Evolutionary conservation across 495 filamentous ascomycete species (phyloP).

Genomic region (Hyphodiscus hymeniophilus): DNA sequence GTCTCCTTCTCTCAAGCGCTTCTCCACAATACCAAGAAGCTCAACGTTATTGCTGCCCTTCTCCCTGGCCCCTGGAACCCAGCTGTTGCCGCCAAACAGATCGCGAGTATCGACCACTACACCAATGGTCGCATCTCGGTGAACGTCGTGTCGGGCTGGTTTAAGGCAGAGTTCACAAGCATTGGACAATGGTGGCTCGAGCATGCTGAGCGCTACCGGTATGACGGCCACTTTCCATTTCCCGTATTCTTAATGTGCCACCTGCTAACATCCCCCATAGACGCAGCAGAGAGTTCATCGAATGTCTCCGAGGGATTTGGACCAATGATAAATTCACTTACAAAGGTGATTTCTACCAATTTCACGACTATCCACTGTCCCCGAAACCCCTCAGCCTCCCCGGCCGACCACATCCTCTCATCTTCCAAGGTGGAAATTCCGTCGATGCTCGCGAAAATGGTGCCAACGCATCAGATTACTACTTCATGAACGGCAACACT

Average conservation of each 20-base stretch:
- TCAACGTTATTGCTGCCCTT: slow-evolving; percentile 41
- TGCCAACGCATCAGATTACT: slow-evolving; percentile 36
- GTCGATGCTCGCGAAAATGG: slow-evolving; percentile 37
- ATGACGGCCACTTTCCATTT: background rate
- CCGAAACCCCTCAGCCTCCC: slow-evolving; percentile 31
- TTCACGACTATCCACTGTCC: slow-evolving; percentile 37
- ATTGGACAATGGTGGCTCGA: slow-evolving; percentile 46
- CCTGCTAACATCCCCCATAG: background rate
- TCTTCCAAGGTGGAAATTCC: slow-evolving; percentile 42
- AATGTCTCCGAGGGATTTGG: slow-evolving; percentile 39
- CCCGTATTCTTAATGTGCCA: background rate
- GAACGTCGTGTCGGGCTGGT: slow-evolving; percentile 42
- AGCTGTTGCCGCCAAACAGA: slow-evolving; percentile 39
- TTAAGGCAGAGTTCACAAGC: slow-evolving; percentile 40
- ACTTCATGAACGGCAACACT: slow-evolving; percentile 40
- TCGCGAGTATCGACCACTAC: slow-evolving; percentile 41
- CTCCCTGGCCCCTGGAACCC: slow-evolving; percentile 43
- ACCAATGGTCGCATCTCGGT: slow-evolving; percentile 37
- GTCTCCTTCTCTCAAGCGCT: slow-evolving; percentile 41
- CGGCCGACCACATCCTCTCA: slow-evolving; percentile 34
- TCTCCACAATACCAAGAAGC: slow-evolving; percentile 31
- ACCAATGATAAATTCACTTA: slow-evolving; percentile 38
- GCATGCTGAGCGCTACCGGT: slow-evolving; percentile 38
- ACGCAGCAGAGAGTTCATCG: slow-evolving; percentile 38
- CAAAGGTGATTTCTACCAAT: slow-evolving; percentile 39